Percentiles rank a stretch among this genome's conserved stretches.
Evolutionary conservation across 495 filamentous ascomycete species (phyloP).

Genomic region (Tuber melanosporum): DNA sequence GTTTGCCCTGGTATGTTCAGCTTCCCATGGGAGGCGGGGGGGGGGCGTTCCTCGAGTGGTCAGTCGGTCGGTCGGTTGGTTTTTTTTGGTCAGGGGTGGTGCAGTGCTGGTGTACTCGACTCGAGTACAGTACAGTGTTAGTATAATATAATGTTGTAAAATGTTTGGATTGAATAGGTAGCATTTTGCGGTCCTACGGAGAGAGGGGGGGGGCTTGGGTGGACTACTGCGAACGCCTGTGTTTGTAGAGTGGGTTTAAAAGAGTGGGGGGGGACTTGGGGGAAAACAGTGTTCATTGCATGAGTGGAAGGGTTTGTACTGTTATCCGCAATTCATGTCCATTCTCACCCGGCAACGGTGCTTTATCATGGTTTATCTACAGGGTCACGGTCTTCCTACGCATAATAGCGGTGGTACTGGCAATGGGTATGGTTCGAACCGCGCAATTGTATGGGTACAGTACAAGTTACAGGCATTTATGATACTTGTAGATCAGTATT

Average conservation of each 20-base stretch:
- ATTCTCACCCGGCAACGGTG: neutral
- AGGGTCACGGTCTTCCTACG: neutral
- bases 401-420: neutral
- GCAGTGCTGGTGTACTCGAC: too few species aligned
- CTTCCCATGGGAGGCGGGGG: neutral
- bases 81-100: too few species aligned
- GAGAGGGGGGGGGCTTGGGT: too few species aligned
- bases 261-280: neutral
- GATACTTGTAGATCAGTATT: neutral
- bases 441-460: neutral
- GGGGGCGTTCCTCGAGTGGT: neutral
- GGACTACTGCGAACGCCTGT: too few species aligned
- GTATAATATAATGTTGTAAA: too few species aligned
- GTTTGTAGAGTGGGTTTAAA: too few species aligned
- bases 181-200: too few species aligned
- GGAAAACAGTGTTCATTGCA: neutral
- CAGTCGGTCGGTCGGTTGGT: neutral
- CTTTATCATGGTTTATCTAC: neutral
- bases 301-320: neutral
- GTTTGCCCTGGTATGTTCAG: neutral
- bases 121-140: too few species aligned
- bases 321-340: neutral
- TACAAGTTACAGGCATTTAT: neutral
- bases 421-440: neutral
- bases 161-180: too few species aligned